Evolutionary conservation across 345 rosid genomes (phyloP), one percentile per base, ranked within the genome.

Genomic region (Eutrema japonicum): DNA sequence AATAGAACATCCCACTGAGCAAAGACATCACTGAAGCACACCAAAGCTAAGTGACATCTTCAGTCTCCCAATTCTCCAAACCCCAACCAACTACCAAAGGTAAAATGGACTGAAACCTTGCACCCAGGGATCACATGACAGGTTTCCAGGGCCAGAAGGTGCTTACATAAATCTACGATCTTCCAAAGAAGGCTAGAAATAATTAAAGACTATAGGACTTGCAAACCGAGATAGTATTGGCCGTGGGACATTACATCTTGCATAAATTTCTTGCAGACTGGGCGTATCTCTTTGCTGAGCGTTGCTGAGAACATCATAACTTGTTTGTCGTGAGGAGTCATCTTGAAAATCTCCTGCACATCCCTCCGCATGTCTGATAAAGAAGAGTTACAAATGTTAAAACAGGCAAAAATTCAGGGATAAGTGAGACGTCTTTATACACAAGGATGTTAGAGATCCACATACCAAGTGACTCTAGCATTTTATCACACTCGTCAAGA

Each of bases 241-340:
- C 82, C 71, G 80, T 75, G 80, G 71, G 78, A 85, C 85, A 90
- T 96, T 96, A 96, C 98, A 92, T 96, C 98, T 92, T 92, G 99
- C 99, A 96, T 96, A 72, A 96, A 96, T 55, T 92, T 96, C 82
- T 96, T 92, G 99, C 99, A 96, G 82, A 96, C 96, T 0, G 98
- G 98, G 76, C 98, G 99, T 66, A 95, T 95, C 74, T 95, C 98
- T 80, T 95, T 95, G 97, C 98, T 95, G 79, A 95, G 99, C 0
- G 99, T 95, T 14, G 99, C 98, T 60, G 98, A 95, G 77, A 95
- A 95, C 99, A 96, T 96, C 99, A 96, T 96, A 16, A 96, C 99
- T 85, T 96, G 99, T 82, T 96, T 96, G 63, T 96, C 99, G 54
- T 92, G 98, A 32, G 99, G 99, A 29, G 99, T 96, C 97, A 90